Evolutionary conservation across 1,284 basidiomycete species (phyloP), one percentile per base, ranked within the genome.

Genomic region (Apiotrichum veenhuisii): DNA sequence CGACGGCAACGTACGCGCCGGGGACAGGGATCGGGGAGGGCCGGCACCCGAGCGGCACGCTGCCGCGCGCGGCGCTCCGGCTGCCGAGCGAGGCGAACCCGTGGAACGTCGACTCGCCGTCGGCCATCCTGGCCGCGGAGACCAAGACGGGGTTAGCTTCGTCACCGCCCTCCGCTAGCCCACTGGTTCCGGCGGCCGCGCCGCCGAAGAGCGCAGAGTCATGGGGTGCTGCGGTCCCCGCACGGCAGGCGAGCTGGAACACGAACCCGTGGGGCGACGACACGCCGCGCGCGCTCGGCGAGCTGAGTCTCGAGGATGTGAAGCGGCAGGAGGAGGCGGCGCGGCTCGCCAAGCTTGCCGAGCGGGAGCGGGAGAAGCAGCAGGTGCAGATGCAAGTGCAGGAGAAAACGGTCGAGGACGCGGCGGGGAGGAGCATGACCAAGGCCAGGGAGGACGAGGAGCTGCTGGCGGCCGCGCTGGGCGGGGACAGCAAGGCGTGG

Each of bases 401-500:
- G n/a, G n/a, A n/a, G n/a, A n/a, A n/a, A n/a, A n/a, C n/a, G n/a
- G n/a, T n/a, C n/a, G 38, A 20, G 15, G 23, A 4, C 11, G 48
- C 33, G 15, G 14, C 30, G 8, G 17, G 10, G 12, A 12, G 36
- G 30, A 37, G 17, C n/a, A 12, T 2, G 14, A 17, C 25, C 18
- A 36, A 41, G 25, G 33, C 18, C 30, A 30, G 12, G 2, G 40
- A 43, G 55, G 52, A 52, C 40, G 33, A 54, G 12, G 33, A n/a
- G 33, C 44, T 68, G 25, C 41, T 61, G 14, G 67, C 66, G 30
- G 66, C 69, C 4, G 72, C 72, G 27, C 41, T 73, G 46, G 70
- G 69, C 22, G 73, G 69, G 11, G 70, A 72, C 55, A 59, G 58
- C 46, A 70, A 70, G 54, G 72, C 70, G 30, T 76, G 74, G 74